phyloP scores from a whole-genome alignment of 176 grass and related monocot genomes.

The Elymus sibiricus region DNA sequence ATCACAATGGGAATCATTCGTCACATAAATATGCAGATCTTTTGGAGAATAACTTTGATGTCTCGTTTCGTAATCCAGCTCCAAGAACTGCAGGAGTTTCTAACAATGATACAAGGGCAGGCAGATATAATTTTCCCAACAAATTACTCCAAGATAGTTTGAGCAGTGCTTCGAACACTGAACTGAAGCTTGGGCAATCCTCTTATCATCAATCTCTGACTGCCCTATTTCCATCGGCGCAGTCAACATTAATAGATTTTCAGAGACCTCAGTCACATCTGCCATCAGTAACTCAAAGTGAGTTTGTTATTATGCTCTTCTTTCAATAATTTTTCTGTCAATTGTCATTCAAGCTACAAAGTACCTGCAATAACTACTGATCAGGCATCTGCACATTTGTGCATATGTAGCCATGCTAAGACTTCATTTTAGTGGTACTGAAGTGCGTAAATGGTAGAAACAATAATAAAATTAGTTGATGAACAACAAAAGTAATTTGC shows the following conservation, averaged over 20 bases:
- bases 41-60: slow-evolving; percentile 38
- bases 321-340: slow-evolving; percentile 10
- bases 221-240: slow-evolving; percentile 39
- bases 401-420: slow-evolving; percentile 1
- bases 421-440: background rate
- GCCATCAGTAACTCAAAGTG: slow-evolving; percentile 38
- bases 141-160: slow-evolving; percentile 35
- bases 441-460: background rate
- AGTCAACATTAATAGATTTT: slow-evolving; percentile 39
- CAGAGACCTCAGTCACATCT: slow-evolving; percentile 42
- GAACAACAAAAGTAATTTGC: background rate
- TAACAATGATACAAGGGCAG: slow-evolving; percentile 25
- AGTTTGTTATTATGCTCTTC: slow-evolving; percentile 37
- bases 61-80: slow-evolving; percentile 14
- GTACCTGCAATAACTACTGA: slow-evolving; percentile 12
- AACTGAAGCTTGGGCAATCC: slow-evolving; percentile 76
- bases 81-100: slow-evolving; percentile 29
- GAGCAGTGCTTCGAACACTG: slow-evolving; percentile 56
- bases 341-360: slow-evolving; percentile 3
- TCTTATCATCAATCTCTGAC: slow-evolving; percentile 51
- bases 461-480: slow-evolving; percentile 4
- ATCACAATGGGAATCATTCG: slow-evolving; percentile 40
- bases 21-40: slow-evolving; percentile 36
- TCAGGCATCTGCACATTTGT: slow-evolving; percentile 1
- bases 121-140: background rate